A percentile compares a stretch with the other conserved stretches of the same genome.
Conservation (phyloP, 768 basidiomycete species). For the Rubroboletus satanas region DNA sequence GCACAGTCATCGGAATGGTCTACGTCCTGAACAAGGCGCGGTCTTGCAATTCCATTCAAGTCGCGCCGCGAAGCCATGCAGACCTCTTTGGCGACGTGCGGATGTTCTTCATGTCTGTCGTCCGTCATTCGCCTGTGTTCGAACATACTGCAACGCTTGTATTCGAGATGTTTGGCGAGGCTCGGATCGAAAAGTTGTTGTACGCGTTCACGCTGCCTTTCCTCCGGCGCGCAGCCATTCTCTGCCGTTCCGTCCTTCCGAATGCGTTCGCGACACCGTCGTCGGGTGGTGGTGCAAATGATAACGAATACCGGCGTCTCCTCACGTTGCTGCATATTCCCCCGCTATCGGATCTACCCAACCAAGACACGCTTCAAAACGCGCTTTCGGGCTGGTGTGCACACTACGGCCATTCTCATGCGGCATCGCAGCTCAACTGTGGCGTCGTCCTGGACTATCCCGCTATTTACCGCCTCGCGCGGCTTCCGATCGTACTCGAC, state of each 20-base stretch:
- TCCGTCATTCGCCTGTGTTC: slow-evolving; percentile 83
- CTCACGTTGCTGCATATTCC: slow-evolving; percentile 75
- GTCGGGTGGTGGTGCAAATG: slow-evolving; percentile 35
- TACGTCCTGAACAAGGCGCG: slow-evolving; percentile 74
- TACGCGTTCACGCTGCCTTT: slow-evolving; percentile 90
- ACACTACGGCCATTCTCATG: slow-evolving; percentile 80
- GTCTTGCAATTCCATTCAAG: slow-evolving; percentile 45
- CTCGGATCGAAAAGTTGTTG: slow-evolving; percentile 78
- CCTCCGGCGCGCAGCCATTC: slow-evolving; percentile 80
- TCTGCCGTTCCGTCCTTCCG: slow-evolving; percentile 74
- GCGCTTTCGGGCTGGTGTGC: slow-evolving; percentile 89
- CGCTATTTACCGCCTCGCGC: slow-evolving; percentile 73
- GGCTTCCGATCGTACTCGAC: slow-evolving; percentile 79
- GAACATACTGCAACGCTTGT: slow-evolving; percentile 80
- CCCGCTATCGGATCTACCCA: slow-evolving; percentile 69
- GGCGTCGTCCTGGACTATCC: slow-evolving; percentile 82
- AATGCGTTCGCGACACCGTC: slow-evolving; percentile 50
- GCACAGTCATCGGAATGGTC: slow-evolving; percentile 82
- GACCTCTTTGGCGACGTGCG: slow-evolving; percentile 80
- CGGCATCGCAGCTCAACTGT: slow-evolving; percentile 73
- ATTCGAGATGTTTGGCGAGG: slow-evolving; percentile 78
- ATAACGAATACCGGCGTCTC: slow-evolving; percentile 76
- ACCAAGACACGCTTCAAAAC: slow-evolving; percentile 84
- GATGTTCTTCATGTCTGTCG: slow-evolving; percentile 89
- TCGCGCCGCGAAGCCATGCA: slow-evolving; percentile 50